A percentile compares a stretch with the other conserved stretches of the same genome.
phyloP scores from a whole-genome alignment of 495 filamentous ascomycete species.

The Hypoxylon intermedium region DNA sequence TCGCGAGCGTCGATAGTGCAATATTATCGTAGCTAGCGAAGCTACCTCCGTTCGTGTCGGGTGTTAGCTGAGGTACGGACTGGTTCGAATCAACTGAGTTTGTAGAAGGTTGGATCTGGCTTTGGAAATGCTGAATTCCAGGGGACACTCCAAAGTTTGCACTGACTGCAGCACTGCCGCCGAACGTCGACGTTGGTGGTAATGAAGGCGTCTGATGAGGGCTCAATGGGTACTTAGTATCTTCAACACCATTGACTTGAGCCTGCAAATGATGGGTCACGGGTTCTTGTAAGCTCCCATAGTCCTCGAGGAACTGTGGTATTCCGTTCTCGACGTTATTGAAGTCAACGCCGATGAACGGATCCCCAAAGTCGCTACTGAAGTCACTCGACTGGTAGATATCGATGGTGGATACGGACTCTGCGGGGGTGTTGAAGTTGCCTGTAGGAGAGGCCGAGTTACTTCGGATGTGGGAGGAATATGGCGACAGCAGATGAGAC shows the following conservation, averaged over 20 bases:
- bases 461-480: slow-evolving; percentile 48
- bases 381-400: slow-evolving; percentile 52
- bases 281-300: slow-evolving; percentile 17
- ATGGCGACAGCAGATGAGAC: slow-evolving; percentile 48
- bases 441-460: slow-evolving; percentile 51
- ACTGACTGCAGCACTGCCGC: slow-evolving; percentile 14
- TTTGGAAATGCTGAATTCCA: slow-evolving; percentile 10
- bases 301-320: slow-evolving; percentile 47
- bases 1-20: slow-evolving; percentile 44
- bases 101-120: slow-evolving; percentile 34
- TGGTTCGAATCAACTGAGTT: slow-evolving; percentile 42
- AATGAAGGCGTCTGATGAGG: slow-evolving; percentile 43
- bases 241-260: slow-evolving; percentile 37
- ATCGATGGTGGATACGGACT: slow-evolving; percentile 48
- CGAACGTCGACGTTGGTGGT: slow-evolving; percentile 31
- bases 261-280: slow-evolving; percentile 38
- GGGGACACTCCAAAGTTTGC: slow-evolving; percentile 30
- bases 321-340: slow-evolving; percentile 38
- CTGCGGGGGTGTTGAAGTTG: slow-evolving; percentile 52
- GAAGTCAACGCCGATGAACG: slow-evolving; percentile 51
- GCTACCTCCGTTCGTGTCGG: slow-evolving; percentile 54
- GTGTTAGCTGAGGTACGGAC: slow-evolving; percentile 51
- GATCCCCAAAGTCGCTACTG: slow-evolving; percentile 51
- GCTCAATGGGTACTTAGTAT: slow-evolving; percentile 40
- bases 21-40: slow-evolving; percentile 57